Percentiles rank a stretch among this genome's conserved stretches.
Conservation (phyloP, 805 yeast species). For the Saturnispora diversa region DNA sequence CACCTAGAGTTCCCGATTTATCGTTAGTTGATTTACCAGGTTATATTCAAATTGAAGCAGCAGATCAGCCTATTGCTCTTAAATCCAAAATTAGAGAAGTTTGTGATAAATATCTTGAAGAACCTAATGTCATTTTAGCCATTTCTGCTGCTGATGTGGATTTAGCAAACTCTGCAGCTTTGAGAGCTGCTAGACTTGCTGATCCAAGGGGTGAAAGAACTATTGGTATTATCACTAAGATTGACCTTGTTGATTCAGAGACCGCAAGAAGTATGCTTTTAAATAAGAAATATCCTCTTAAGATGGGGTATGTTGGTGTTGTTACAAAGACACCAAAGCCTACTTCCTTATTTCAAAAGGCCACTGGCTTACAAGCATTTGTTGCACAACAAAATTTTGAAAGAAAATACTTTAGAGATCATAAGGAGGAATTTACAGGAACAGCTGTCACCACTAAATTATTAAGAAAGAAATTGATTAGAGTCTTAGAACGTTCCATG, state of each 20-base stretch:
- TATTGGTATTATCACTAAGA: constrained; percentile 89
- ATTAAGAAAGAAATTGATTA: constrained; percentile 73
- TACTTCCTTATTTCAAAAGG: constrained; percentile 43
- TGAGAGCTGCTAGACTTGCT: constrained; percentile 78
- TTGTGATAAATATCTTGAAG: constrained; percentile 78
- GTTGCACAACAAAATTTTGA: constrained; percentile 65
- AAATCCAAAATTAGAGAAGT: constrained; percentile 70
- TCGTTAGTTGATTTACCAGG: constrained; percentile 96
- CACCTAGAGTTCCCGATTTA: constrained; percentile 86
- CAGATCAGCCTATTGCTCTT: constrained; percentile 85
- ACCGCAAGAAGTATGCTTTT: constrained; percentile 59
- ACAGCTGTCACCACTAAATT: constrained; percentile 70
- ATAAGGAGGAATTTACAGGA: constrained; percentile 50
- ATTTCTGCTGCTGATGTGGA: constrained; percentile 98
- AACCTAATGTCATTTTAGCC: constrained; percentile 91
- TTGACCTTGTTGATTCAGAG: constrained; percentile 80
- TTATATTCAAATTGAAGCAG: constrained; percentile 92
- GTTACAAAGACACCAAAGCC: constrained; percentile 61
- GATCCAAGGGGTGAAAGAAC: constrained; percentile 96
- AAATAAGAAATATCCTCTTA: constrained; percentile 80
- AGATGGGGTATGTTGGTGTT: constrained; percentile 98
- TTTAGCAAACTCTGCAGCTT: constrained; percentile 90
- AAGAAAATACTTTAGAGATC: constrained; percentile 50
- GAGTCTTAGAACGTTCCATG: constrained; percentile 85
- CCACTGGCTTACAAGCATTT: constrained; percentile 52